A percentile compares a stretch with the other conserved stretches of the same genome.
phyloP scores from a whole-genome alignment of 805 yeast species.

The Dipodascus albidus region DNA sequence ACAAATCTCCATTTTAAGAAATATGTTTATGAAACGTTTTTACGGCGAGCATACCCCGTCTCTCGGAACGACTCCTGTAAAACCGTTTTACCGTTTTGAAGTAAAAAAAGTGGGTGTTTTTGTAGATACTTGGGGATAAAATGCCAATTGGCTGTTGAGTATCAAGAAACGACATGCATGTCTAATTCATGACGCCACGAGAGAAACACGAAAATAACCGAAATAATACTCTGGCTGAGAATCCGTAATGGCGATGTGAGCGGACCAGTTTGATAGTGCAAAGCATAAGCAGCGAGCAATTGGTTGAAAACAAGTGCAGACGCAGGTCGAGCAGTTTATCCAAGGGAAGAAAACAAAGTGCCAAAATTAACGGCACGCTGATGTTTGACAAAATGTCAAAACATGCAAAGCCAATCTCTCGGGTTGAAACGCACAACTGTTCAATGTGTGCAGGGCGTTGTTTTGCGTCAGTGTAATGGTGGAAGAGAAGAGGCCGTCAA shows the following conservation, averaged over 20 bases:
- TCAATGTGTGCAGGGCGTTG: background rate
- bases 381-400: too few relatives aligned
- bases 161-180: too few relatives aligned
- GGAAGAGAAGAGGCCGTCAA: background rate
- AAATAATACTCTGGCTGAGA: too few relatives aligned
- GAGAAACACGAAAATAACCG: too few relatives aligned
- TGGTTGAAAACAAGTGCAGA: background rate
- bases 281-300: too few relatives aligned
- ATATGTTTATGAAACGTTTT: background rate
- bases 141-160: too few relatives aligned
- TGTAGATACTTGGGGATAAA: too few relatives aligned
- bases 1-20: background rate
- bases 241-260: too few relatives aligned
- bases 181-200: too few relatives aligned
- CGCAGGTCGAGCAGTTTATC: background rate
- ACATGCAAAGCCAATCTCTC: too few relatives aligned
- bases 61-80: background rate
- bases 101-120: background rate
- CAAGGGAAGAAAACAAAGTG: background rate
- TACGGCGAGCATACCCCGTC: background rate
- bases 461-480: too few relatives aligned
- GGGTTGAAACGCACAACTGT: background rate
- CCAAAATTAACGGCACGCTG: background rate
- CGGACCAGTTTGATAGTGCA: background rate
- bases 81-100: background rate